Base-by-base conservation (phyloP, 2,329 filamentous ascomycete genomes). In the Diaporthe capsici region DNA sequence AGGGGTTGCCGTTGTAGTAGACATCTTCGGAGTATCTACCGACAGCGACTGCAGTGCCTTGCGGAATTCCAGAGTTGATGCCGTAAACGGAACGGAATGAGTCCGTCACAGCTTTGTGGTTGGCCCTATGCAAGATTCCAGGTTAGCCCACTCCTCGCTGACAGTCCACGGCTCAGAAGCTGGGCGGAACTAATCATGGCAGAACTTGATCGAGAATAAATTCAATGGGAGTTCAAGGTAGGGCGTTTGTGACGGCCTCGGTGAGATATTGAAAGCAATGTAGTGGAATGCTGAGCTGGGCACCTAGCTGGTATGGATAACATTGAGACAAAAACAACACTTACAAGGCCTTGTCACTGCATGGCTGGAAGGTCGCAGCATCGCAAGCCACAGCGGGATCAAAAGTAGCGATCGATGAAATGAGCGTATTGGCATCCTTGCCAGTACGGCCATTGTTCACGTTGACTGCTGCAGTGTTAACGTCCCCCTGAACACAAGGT, bases 1-100 rank as follows among this genome's bases (percentile, higher is more conserved):
- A 97, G 1, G 94, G 94, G 82, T 97, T 95, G 1, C 94, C 94
- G 76, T 91, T 91, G 83, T 92, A 93, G 84, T 96, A 97, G 5
- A 87, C 84, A 79, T 97, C 94, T 82, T 94, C 93, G 0, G 91
- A 84, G 81, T 95, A 95, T 76, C 93, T 87, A 60, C 93, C 93
- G 8, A 93, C 86, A 9, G 91, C 88, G 13, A 91, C 87, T 10
- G 93, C 93, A 22, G 84, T 83, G 28, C 92, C 92, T 44, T 88
- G 83, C 2, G 89, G 79, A 70, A 92, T 90, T 7, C 91, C 93
- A 6, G 85, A 86, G 85, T 97, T 97, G 84, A 96, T 87, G 20
- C 84, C 81, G 82, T 96, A 96, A 75, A 93, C 86, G 0, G 87
- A 80, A 31, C 94, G 91, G 88, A 97, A 96, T 0, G 93, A 92